Evolutionary conservation across 768 basidiomycete genomes (phyloP).

Genomic region (Asterophora lycoperdoides): DNA sequence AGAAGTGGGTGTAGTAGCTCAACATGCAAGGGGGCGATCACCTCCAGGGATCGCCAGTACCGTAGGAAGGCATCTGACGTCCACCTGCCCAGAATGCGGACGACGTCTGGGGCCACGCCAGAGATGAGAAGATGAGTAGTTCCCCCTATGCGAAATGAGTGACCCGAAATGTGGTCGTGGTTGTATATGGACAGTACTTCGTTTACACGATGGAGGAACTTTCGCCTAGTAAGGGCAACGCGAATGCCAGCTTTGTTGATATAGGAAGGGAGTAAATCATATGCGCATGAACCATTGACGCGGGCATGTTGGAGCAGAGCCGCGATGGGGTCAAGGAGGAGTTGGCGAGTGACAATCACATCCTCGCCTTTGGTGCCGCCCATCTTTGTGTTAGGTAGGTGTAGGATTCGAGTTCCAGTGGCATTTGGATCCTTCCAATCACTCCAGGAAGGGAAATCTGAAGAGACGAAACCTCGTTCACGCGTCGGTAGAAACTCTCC

Average conservation of each 20-base stretch:
- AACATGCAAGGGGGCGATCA: too few species aligned
- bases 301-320: constrained; percentile 15
- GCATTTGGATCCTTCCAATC: too few species aligned
- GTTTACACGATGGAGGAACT: constrained; percentile 21
- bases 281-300: constrained; percentile 15
- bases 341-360: too few species aligned
- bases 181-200: background rate
- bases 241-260: constrained; percentile 11
- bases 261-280: background rate
- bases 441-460: constrained; percentile 12
- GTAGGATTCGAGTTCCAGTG: too few species aligned
- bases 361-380: too few species aligned
- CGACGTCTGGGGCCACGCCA: constrained; percentile 27
- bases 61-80: constrained; percentile 27
- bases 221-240: too few species aligned
- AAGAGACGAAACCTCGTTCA: constrained; percentile 11
- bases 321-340: constrained; percentile 19
- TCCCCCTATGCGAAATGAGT: constrained; percentile 35
- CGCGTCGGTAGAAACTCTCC: constrained; percentile 33
- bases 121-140: constrained; percentile 25
- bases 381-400: too few species aligned
- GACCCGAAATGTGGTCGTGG: constrained; percentile 20
- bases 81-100: constrained; percentile 27
- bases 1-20: constrained; percentile 16
- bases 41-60: too few species aligned